Evolutionary conservation across 768 basidiomycete species (phyloP).

Genomic region (Hydnum rufescens): DNA sequence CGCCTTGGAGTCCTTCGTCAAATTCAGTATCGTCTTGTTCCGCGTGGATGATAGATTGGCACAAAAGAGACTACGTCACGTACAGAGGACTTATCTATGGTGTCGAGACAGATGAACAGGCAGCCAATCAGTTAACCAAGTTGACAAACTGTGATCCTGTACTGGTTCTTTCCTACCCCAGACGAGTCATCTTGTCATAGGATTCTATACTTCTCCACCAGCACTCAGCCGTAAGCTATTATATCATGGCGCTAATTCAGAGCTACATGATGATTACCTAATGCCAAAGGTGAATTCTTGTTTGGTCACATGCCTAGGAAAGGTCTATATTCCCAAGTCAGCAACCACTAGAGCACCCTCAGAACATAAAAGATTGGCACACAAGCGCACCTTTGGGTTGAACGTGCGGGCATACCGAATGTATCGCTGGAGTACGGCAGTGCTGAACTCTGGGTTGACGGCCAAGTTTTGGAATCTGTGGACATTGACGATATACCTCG

Average conservation of each 20-base stretch:
- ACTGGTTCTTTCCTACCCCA: conserved; percentile 80
- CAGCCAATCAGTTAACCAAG: conserved; percentile 93
- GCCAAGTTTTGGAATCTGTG: conserved; percentile 91
- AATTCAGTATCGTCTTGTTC: conserved; percentile 98
- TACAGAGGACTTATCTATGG: conserved; percentile 38
- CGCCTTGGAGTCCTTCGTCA: too few species aligned
- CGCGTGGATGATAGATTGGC: conserved; percentile 97
- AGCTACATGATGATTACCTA: too few species aligned
- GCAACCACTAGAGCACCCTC: conserved; percentile 5
- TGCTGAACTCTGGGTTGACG: conserved; percentile 91
- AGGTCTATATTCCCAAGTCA: too few species aligned
- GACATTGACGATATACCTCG: conserved; percentile 92
- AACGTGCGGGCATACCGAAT: conserved; percentile 95
- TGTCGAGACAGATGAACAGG: conserved; percentile 93
- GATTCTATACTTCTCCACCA: conserved; percentile 89
- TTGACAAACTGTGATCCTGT: conserved; percentile 94
- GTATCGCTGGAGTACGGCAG: conserved; percentile 88
- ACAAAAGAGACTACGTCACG: conserved; percentile 48
- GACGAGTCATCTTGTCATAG: conserved; percentile 83
- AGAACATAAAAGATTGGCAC: not conserved
- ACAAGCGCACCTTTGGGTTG: conserved; percentile 63
- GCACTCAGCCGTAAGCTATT: conserved; percentile 72
- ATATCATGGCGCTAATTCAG: too few species aligned
- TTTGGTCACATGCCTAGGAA: too few species aligned
- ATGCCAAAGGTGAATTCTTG: too few species aligned